A percentile compares a stretch with the other conserved stretches of the same genome.
These are phyloP conservation scores for Amanita muscaria DNA, from an alignment of 768 basidiomycete genomes.

Conservation along the genomic window DNA sequence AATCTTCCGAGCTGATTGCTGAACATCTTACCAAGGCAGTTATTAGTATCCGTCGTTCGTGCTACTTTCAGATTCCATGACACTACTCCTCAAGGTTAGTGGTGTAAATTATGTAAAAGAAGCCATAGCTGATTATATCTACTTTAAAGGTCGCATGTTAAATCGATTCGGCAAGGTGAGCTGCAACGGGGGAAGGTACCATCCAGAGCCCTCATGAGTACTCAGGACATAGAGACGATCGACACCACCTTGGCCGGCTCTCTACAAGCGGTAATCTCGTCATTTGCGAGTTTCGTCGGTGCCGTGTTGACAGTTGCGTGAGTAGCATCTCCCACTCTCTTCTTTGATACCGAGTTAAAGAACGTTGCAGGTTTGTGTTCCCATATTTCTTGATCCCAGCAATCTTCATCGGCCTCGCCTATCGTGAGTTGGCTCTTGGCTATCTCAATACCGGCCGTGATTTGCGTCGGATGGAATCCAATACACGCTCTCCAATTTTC, in stretches of 20 bases:
- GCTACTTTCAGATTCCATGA: constrained; percentile 85
- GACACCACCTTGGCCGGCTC: constrained; percentile 64
- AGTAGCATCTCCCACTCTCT: constrained; percentile 16
- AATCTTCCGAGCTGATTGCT: constrained; percentile 19
- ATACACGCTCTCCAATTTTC: constrained; percentile 76
- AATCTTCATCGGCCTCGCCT: constrained; percentile 59
- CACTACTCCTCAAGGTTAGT: constrained; percentile 65
- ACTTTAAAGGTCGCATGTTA: constrained; percentile 45
- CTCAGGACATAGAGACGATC: constrained; percentile 76
- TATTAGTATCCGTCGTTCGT: constrained; percentile 62
- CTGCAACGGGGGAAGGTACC: constrained; percentile 6
- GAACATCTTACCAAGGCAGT: constrained; percentile 30
- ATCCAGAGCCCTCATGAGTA: not conserved
- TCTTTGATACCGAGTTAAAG: constrained; percentile 3
- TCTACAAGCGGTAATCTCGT: constrained; percentile 69
- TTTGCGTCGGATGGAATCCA: constrained; percentile 85
- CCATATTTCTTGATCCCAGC: constrained; percentile 81
- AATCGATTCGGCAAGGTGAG: constrained; percentile 72
- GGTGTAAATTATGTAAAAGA: not conserved
- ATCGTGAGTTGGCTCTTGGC: constrained; percentile 59
- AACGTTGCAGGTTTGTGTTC: constrained; percentile 49
- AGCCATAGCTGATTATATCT: not conserved
- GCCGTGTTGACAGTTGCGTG: constrained; percentile 67
- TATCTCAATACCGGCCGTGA: constrained; percentile 79
- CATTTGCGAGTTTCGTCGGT: constrained; percentile 68